Percentiles rank a stretch among this genome's conserved stretches.
Conservation (phyloP, 2,329 filamentous ascomycete genomes). For the Talaromyces sp. region DNA sequence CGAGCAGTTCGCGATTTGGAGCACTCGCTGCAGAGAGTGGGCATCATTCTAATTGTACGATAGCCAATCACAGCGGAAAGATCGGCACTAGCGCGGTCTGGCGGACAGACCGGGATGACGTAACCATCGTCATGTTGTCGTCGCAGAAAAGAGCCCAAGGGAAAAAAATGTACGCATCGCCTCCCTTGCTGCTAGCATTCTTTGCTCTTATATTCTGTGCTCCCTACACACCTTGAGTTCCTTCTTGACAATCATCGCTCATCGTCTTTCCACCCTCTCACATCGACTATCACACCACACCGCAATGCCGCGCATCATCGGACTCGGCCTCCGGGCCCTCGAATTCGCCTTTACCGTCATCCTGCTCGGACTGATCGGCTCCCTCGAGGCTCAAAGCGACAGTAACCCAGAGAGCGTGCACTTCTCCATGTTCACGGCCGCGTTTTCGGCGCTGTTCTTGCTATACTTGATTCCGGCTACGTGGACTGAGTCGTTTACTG, state of each 20-base stretch:
- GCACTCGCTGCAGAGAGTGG: neutral
- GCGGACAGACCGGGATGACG: conserved; percentile 10
- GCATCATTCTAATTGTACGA: neutral
- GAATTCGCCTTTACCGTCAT: conserved; percentile 60
- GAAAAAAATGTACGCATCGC: neutral
- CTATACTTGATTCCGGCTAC: conserved; percentile 50
- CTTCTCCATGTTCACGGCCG: conserved; percentile 51
- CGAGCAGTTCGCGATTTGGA: neutral
- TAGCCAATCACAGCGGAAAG: neutral
- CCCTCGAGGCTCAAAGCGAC: conserved; percentile 57
- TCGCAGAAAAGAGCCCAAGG: neutral
- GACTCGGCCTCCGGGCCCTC: conserved; percentile 19
- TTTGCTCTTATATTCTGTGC: neutral
- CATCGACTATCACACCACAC: neutral
- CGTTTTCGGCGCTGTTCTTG: conserved; percentile 50
- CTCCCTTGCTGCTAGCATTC: neutral
- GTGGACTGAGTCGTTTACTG: conserved; percentile 40
- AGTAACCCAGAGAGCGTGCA: conserved; percentile 60
- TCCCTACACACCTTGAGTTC: neutral
- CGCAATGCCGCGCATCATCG: conserved; percentile 17
- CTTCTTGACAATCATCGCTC: neutral
- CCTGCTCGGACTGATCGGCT: conserved; percentile 61
- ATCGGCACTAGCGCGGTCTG: neutral
- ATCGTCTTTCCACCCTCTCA: neutral
- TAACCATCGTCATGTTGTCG: conserved; percentile 11